Evolutionary conservation across 192 early-diverging fungal genomes (phyloP), one percentile per base, ranked within the genome.

Genomic region (Endogone sp.): DNA sequence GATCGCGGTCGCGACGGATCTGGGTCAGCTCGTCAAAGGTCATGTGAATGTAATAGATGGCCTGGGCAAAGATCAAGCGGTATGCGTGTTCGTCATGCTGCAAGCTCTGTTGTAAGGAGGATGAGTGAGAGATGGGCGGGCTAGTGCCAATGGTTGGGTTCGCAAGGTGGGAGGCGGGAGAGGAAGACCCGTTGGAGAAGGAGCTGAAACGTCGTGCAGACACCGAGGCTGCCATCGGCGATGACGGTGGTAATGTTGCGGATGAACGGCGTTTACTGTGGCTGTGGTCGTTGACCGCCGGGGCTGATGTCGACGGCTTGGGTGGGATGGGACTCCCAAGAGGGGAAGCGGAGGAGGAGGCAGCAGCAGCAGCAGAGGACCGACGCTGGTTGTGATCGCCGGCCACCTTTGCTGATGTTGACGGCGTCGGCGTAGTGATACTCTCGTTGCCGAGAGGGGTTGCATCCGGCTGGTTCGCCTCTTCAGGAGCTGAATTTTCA

Each of bases 11-110:
- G 4, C 63, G 54, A 31, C 66, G 60, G 56, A 87, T 81, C 3
- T 37, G 29, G n/a, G 75, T 74, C 4, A 87, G 71, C 24, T 85
- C 80, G 59, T 82, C 76, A 67, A 84, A 77, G 2, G 72, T 68
- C 83, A 87, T 87, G 71, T 87, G 82, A 66, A 80, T 79, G 67
- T 85, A 87, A 59, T 78, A 69, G 25, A 87, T 78, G 4, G 73
- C 60, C 2, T 76, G 66, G 13, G 73, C 71, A 30, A 86, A 77
- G 27, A 82, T 72, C 2, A 55, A 64, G 4, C 56, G 69, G 55
- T 77, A 82, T 3, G 59, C 59, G 22, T 60, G 24, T 22, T 60
- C 59, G 59, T 28, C 27, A 21, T 60, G 24, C 59, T 28, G 24
- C 10, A 9, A 2, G 59, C 27, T 49, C 16, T 49, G 37, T 16